Base-by-base conservation (phyloP, 2,329 filamentous ascomycete genomes). In the Fusarium abutilonis region DNA sequence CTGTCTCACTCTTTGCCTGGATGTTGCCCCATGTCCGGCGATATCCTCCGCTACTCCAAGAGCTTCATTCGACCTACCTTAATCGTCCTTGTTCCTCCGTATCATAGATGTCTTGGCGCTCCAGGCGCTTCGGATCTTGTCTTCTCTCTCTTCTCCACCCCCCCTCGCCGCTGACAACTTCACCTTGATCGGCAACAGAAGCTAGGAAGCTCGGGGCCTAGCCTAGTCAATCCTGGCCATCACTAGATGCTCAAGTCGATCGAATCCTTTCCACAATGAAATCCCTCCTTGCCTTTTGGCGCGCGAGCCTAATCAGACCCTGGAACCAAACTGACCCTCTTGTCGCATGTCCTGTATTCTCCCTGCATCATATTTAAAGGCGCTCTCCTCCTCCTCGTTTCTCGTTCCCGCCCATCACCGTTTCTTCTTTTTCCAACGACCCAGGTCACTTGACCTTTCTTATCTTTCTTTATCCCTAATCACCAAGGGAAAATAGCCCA, bases 11-110 rank as follows among this genome's bases (percentile, higher is more conserved):
- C 31, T 40, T 54, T 32, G 39, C 52, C 19, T 52, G 49, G 66
- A 51, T 54, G 19, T 4, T 19, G 19, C 19, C 19, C 19, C 19
- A 19, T 19, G 19, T 40, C 50, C 36, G 40, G 46, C 44, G 49
- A 55, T 60, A 32, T 44, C 36, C 53, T 63, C 52, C 42, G 54
- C 55, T 54, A 41, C 56, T 58, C 56, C 43, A 63, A 52, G 43
- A 43, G 47, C 45, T 14, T 40, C 48, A 43, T 64, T 64, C 17
- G 49, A 61, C 61, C 61, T 67, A 64, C 66, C 62, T 52, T 58
- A 64, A 59, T 56, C 56, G 58, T 58, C 64, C 64, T 57, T 69
- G 59, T 61, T 49, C 57, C 52, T 69, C 61, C 61, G 59, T 66
- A 56, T 68, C 52, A 19, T 19, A 19, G 19, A 19, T 4, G 19